Base-by-base conservation (phyloP, 345 rosid genomes). In the Geranium brycei region DNA sequence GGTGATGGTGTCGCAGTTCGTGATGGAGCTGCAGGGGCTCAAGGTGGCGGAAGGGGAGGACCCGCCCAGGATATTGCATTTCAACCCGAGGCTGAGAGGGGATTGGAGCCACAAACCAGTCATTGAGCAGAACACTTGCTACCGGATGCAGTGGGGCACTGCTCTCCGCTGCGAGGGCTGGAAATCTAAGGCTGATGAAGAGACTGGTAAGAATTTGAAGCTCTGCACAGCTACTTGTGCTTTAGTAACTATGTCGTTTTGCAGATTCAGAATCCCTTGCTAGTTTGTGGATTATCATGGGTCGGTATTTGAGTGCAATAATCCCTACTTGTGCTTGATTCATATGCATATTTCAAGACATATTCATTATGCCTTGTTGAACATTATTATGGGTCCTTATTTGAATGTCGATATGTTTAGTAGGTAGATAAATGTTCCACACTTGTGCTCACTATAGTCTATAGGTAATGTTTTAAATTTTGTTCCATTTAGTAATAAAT, bases 91-190 rank as follows among this genome's bases (percentile, higher is more conserved):
- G 83, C 71, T 91, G 8, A 91, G 79, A 35, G 98, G 98, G 32
- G 98, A 91, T 74, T 91, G 96, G 91, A 89, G 95, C 57, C 72
- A 69, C 12, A 80, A 75, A 70, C 92, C 98, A 2, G 93, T 89
- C 62, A 91, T 91, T 73, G 98, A 91, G 74, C 95, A 80, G 85
- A 91, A 91, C 72, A 91, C 93, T 71, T 91, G 98, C 59, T 91
- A 87, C 61, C 77, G 96, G 63, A 87, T 87, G 96, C 98, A 91
- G 61, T 91, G 98, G 98, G 96, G 98, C 4, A 61, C 83, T 17
- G 83, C 92, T 2, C 70, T 80, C 78, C 81, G 98, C 11, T 91
- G 98, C 56, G 92, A 85, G 72, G 95, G 98, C 15, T 84, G 91
- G 92, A 78, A 73, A 60, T 89, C 96, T 15, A 81, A 72, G 76